Conservation (phyloP, 768 basidiomycete genomes). For the Postia placenta region DNA sequence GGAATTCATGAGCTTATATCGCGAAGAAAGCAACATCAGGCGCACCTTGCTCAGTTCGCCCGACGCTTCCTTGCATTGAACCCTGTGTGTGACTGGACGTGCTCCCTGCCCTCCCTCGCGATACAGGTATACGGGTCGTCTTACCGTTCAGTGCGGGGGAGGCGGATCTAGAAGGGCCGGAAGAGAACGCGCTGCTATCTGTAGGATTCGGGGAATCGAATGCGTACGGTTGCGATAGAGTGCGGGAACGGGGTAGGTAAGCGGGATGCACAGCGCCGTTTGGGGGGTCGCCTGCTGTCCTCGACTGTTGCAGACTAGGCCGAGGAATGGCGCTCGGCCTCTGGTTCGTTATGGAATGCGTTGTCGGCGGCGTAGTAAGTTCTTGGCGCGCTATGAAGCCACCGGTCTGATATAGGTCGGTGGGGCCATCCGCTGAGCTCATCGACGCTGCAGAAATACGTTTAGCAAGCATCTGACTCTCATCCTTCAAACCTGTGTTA, state of each 20-base stretch:
- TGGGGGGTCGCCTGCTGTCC: constrained; percentile 23
- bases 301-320: constrained; percentile 35
- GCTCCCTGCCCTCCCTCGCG: constrained; percentile 37
- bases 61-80: constrained; percentile 16
- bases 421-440: constrained; percentile 29
- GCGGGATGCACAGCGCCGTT: constrained; percentile 13
- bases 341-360: constrained; percentile 11
- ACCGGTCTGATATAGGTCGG: constrained; percentile 13
- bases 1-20: neutral
- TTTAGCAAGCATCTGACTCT: constrained; percentile 71
- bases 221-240: constrained; percentile 56
- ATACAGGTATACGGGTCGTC: constrained; percentile 45
- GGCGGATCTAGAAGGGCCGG: constrained; percentile 11
- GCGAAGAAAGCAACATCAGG: no score
- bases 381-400: constrained; percentile 17
- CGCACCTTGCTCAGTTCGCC: constrained; percentile 31
- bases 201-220: constrained; percentile 34
- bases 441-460: constrained; percentile 74
- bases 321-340: constrained; percentile 44
- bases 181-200: constrained; percentile 25
- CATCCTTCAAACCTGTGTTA: constrained; percentile 65
- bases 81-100: constrained; percentile 32
- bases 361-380: constrained; percentile 10
- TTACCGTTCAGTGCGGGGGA: constrained; percentile 32
- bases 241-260: constrained; percentile 46